Conservation (phyloP, 2,329 filamentous ascomycete genomes). For the Cordyceps farinosa region DNA sequence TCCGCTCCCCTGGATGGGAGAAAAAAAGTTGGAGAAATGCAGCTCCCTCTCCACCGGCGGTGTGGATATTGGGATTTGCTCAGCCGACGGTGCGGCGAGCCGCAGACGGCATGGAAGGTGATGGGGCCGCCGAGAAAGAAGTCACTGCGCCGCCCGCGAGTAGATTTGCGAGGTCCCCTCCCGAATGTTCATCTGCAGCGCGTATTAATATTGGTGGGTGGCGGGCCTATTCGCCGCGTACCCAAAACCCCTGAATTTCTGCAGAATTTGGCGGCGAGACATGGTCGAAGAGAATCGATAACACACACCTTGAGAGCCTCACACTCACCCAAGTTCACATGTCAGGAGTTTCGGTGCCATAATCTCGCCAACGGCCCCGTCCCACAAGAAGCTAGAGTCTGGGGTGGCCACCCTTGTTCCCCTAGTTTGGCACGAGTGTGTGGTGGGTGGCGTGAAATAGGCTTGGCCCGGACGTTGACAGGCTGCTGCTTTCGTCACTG, state of each 20-base stretch:
- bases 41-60: neutral
- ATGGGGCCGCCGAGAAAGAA: neutral
- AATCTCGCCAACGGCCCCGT: conserved; percentile 16
- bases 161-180: neutral
- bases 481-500: conserved; percentile 2
- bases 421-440: conserved; percentile 1
- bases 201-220: too few relatives aligned
- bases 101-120: neutral
- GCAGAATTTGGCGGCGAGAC: too few relatives aligned
- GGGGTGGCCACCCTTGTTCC: conserved; percentile 1
- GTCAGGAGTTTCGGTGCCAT: conserved; percentile 15
- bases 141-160: neutral
- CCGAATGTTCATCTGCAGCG: neutral
- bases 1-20: neutral
- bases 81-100: neutral
- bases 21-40: conserved; percentile 4
- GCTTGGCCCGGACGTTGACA: neutral
- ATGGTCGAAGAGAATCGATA: too few relatives aligned
- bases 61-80: conserved; percentile 6
- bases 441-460: conserved; percentile 4
- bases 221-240: too few relatives aligned
- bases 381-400: conserved; percentile 1
- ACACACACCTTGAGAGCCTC: neutral
- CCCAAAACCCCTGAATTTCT: too few relatives aligned
- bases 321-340: neutral